phyloP scores from a whole-genome alignment of 331 rosid genomes.

The Acacia pycnantha region DNA sequence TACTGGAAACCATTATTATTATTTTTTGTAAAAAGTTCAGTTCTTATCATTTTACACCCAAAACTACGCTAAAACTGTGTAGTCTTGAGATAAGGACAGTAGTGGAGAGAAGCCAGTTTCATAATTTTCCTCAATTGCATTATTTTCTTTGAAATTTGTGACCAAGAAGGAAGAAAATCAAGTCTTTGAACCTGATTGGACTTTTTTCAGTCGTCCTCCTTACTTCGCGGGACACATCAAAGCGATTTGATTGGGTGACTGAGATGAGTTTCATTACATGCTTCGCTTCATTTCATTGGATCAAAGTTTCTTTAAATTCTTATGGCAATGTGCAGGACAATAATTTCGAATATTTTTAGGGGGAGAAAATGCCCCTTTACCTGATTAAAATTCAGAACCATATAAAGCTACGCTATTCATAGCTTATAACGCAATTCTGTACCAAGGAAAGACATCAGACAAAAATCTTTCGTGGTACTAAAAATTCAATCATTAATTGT shows the following conservation, averaged over 20 bases:
- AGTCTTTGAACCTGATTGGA: background rate
- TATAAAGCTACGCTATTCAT: background rate
- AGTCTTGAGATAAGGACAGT: too few relatives aligned
- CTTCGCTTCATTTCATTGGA: background rate
- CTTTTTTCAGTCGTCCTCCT: background rate
- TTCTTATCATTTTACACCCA: too few relatives aligned
- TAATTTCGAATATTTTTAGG: background rate
- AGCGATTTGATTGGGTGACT: background rate
- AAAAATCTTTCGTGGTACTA: background rate
- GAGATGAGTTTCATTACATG: background rate
- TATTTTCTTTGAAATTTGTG: background rate
- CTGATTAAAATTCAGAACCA: background rate
- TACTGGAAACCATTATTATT: too few relatives aligned
- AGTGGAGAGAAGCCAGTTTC: too few relatives aligned
- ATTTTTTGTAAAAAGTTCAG: too few relatives aligned
- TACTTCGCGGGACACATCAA: background rate
- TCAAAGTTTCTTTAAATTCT: background rate
- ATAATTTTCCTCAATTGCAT: background rate
- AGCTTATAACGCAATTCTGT: background rate
- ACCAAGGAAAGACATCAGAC: background rate
- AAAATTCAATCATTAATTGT: background rate
- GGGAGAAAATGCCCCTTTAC: background rate
- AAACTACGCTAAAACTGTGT: too few relatives aligned
- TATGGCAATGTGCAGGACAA: background rate
- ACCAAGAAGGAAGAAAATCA: background rate